Evolutionary conservation across 2,329 filamentous ascomycete species (phyloP), one percentile per base, ranked within the genome.

Genomic region (Aureobasidium leucospermi): DNA sequence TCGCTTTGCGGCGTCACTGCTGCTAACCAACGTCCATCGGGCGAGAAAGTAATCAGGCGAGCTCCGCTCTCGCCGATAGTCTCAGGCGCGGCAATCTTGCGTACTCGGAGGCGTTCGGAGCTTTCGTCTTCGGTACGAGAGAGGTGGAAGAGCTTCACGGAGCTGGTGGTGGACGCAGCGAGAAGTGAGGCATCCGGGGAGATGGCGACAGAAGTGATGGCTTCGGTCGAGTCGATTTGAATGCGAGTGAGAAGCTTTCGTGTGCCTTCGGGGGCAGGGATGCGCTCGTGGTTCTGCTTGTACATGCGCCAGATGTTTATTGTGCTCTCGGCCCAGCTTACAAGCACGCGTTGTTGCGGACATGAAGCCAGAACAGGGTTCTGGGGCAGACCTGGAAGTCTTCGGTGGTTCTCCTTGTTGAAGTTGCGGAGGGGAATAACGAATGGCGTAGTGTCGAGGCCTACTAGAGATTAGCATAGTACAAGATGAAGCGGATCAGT

Each of bases 281-380:
- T 16, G 16, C 43, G 29, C 19, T 60, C 38, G 10, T 48, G 31
- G 76, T 67, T 65, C 61, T 74, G 74, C 8, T 71, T 63, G 69
- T 74, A 60, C 70, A 88, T 75, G 42, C 79, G 82, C 91, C 92
- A 99, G 62, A 99, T 82, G 65, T 88, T 86, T 51, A 97, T 79
- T 70, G 95, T 89, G 59, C 88, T 82, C 64, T 93, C 89, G 90
- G 92, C 97, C 89, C 91, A 97, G 71, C 89, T 90, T 68, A 94
- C 83, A 29, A 99, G 76, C 23, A 96, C 77, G 51, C 94, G 84
- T 45, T 86, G 85, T 43, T 82, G 82, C 1, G 86, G 78, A 3
- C 92, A 88, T 65, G 89, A 92, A 38, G 83, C 78, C 7, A 96
- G 72, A 2, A 88, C 85, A 1, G 89, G 82, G 53, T 83, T 79